Evolutionary conservation across 352 stramenopile species (phyloP).

Genomic region (Phytopythium boreale): DNA sequence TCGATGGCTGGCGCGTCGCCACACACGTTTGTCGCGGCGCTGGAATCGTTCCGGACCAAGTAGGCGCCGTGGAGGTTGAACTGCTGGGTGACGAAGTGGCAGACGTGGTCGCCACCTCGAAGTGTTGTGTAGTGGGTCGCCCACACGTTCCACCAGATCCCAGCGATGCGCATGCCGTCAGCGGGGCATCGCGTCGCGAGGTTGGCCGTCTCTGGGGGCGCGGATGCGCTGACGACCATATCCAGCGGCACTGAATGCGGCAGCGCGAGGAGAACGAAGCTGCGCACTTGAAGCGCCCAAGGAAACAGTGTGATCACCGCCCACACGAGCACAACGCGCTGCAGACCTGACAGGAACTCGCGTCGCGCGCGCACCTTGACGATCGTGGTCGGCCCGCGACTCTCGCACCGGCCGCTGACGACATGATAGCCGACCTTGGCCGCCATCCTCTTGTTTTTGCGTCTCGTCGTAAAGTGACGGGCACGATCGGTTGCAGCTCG

Average conservation of each 20-base stretch:
- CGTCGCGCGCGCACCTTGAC: neutral
- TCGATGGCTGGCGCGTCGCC: slow-evolving; percentile 7
- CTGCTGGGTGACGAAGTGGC: slow-evolving; percentile 1
- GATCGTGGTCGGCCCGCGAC: neutral
- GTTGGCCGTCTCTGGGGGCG: neutral
- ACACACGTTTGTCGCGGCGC: neutral
- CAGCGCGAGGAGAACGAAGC: neutral
- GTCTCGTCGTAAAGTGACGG: no score
- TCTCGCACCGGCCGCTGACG: neutral
- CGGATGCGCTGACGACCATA: neutral
- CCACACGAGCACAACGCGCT: neutral
- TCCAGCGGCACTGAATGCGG: neutral
- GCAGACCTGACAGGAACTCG: neutral
- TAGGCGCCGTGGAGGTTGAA: neutral
- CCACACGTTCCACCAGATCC: neutral
- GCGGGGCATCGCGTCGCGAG: neutral
- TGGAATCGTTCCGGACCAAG: neutral
- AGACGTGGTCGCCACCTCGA: neutral
- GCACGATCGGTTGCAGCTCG: no score
- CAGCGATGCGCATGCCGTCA: neutral
- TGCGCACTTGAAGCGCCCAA: neutral
- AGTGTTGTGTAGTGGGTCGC: neutral
- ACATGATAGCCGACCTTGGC: neutral
- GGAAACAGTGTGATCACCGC: neutral
- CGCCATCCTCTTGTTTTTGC: neutral